A percentile compares a stretch with the other conserved stretches of the same genome.
phyloP scores from a whole-genome alignment of 345 rosid genomes.

The Zanthoxylum bungeanum region DNA sequence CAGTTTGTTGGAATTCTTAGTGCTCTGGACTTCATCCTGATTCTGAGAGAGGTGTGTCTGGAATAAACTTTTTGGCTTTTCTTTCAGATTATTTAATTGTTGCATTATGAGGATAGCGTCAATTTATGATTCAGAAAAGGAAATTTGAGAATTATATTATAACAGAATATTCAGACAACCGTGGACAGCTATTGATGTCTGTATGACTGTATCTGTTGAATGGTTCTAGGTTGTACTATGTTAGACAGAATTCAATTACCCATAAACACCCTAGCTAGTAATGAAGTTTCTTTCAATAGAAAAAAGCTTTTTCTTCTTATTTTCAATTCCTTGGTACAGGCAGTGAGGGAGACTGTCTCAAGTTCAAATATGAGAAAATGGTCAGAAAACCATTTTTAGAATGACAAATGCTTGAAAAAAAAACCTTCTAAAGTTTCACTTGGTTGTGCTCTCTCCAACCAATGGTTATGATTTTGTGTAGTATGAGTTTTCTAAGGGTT shows the following conservation, averaged over 20 bases:
- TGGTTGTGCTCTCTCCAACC: not conserved
- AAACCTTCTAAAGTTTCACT: not conserved
- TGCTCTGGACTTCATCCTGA: constrained; percentile 76
- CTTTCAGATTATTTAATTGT: constrained; percentile 2
- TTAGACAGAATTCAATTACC: not conserved
- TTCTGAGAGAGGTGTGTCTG: constrained; percentile 64
- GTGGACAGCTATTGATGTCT: not conserved
- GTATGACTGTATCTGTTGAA: not conserved
- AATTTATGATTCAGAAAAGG: constrained; percentile 1
- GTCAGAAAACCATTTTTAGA: not conserved
- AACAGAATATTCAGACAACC: not conserved
- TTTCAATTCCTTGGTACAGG: not conserved
- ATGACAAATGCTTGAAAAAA: not conserved
- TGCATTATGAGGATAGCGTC: not conserved
- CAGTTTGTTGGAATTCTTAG: constrained; percentile 83
- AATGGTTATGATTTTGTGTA: not conserved
- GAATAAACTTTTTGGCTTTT: not conserved
- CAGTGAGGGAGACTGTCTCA: not conserved
- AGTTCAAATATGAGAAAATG: not conserved
- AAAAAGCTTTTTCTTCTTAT: not conserved
- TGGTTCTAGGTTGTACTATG: not conserved
- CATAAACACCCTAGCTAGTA: not conserved
- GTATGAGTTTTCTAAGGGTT: no score
- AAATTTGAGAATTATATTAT: not conserved
- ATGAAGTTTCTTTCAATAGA: not conserved